phyloP scores from a whole-genome alignment of 805 yeast species.

The Starmerella davenportii region DNA sequence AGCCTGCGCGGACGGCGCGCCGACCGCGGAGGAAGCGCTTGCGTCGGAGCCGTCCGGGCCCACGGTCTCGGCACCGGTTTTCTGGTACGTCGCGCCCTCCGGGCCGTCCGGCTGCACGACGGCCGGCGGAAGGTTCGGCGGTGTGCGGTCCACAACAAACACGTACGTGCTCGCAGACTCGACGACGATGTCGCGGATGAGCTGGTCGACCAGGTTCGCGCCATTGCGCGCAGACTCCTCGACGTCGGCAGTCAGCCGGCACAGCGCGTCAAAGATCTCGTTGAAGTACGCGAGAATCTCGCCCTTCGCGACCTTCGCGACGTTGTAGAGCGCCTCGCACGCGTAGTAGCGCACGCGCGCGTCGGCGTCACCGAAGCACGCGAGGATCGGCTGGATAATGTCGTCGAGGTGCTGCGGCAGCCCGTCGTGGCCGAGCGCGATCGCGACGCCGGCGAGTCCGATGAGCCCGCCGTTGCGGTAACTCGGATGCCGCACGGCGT shows the following conservation, averaged over 20 bases:
- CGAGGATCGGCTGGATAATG: conserved; percentile 80
- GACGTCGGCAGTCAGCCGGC: conserved; percentile 75
- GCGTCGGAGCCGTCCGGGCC: too few species aligned
- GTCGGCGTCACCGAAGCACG: conserved; percentile 92
- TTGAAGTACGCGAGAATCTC: conserved; percentile 81
- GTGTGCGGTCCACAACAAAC: conserved; percentile 38
- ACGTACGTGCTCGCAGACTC: conserved; percentile 84
- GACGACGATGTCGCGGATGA: conserved; percentile 84
- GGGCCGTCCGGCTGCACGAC: conserved; percentile 25
- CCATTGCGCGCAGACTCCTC: conserved; percentile 88
- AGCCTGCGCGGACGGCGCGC: neutral
- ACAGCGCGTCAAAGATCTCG: conserved; percentile 83
- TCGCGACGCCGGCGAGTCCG: conserved; percentile 88
- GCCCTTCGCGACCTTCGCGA: conserved; percentile 91
- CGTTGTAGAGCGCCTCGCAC: conserved; percentile 86
- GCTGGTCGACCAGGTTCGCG: conserved; percentile 76
- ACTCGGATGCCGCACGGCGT: conserved; percentile 68
- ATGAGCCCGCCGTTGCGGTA: conserved; percentile 91
- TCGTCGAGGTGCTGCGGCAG: conserved; percentile 69
- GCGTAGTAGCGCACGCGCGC: conserved; percentile 95
- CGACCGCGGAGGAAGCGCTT: neutral
- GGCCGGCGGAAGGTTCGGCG: conserved; percentile 36
- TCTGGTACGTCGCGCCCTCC: conserved; percentile 10
- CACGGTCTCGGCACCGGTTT: neutral
- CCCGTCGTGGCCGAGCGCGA: conserved; percentile 70